These are phyloP conservation scores for Moesziomyces sp. DNA, from an alignment of 1,284 basidiomycete species.

Conservation along the genomic window DNA sequence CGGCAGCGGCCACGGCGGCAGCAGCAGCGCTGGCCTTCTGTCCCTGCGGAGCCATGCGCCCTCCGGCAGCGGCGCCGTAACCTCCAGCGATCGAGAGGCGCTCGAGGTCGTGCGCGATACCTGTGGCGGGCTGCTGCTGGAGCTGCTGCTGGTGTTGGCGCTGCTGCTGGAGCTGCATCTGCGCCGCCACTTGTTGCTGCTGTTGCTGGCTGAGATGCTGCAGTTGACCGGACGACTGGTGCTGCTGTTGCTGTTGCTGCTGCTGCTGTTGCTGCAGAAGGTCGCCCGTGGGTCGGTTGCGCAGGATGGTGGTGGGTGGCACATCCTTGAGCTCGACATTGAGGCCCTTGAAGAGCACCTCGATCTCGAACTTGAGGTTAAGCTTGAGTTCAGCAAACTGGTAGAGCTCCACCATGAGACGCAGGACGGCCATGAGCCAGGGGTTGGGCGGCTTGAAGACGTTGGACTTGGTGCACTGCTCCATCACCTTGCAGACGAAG, in stretches of 20 bases:
- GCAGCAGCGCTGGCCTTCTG: conserved; percentile 47
- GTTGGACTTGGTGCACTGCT: conserved; percentile 85
- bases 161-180: conserved; percentile 44
- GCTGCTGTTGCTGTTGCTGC: conserved; percentile 42
- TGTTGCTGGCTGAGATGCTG: conserved; percentile 53
- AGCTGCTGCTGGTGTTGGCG: conserved; percentile 52
- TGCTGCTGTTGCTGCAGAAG: conserved; percentile 40
- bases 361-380: conserved; percentile 98
- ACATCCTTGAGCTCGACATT: conserved; percentile 87
- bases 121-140: conserved; percentile 41
- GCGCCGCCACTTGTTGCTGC: conserved; percentile 38
- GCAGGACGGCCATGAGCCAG: conserved; percentile 95
- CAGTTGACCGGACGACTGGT: conserved; percentile 30
- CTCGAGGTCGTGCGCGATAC: conserved; percentile 54
- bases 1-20: conserved; percentile 44
- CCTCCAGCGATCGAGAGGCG: conserved; percentile 50
- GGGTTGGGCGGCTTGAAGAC: conserved; percentile 97
- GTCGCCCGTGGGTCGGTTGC: conserved; percentile 70
- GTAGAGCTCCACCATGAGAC: conserved; percentile 92
- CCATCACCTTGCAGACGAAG: conserved; percentile 96
- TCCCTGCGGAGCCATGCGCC: conserved; percentile 34
- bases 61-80: conserved; percentile 34
- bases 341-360: conserved; percentile 92
- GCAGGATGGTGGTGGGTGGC: conserved; percentile 84
- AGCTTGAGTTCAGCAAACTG: conserved; percentile 96